Conservation (phyloP, 1,139 yeast species). For the Pichia sp. region DNA sequence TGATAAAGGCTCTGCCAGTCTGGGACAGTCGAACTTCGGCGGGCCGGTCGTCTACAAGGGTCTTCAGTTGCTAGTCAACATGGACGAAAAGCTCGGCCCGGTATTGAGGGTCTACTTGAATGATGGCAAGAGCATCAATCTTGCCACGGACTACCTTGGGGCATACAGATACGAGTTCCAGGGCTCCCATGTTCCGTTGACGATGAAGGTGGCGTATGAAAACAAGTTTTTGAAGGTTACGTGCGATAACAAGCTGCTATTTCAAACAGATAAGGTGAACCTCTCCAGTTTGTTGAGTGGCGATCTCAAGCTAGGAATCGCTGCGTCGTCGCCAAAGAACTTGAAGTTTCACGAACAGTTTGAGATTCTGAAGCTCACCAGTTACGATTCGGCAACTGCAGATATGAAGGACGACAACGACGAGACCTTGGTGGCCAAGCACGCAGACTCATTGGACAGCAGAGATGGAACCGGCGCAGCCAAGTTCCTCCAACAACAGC, state of each 20-base stretch:
- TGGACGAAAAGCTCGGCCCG: conserved; percentile 33
- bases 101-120: conserved; percentile 55
- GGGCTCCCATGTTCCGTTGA: conserved; percentile 64
- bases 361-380: conserved; percentile 54
- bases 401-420: conserved; percentile 34
- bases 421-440: conserved; percentile 27
- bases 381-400: conserved; percentile 49
- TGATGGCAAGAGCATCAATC: conserved; percentile 44
- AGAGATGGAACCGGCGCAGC: conserved; percentile 6
- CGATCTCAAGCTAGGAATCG: conserved; percentile 46
- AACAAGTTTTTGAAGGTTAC: conserved; percentile 53
- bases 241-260: conserved; percentile 64
- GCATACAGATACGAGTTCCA: conserved; percentile 41
- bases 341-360: conserved; percentile 43
- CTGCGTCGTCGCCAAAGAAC: conserved; percentile 43
- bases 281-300: conserved; percentile 34
- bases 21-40: conserved; percentile 35
- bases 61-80: conserved; percentile 39
- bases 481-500: conserved; percentile 11
- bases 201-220: conserved; percentile 60
- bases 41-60: conserved; percentile 58
- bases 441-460: conserved; percentile 12
- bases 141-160: conserved; percentile 29
- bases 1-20: conserved; percentile 16
- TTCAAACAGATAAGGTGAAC: conserved; percentile 53